These are phyloP conservation scores for Diutina neorugosa DNA, from an alignment of 1,139 yeast species.

Conservation along the genomic window DNA sequence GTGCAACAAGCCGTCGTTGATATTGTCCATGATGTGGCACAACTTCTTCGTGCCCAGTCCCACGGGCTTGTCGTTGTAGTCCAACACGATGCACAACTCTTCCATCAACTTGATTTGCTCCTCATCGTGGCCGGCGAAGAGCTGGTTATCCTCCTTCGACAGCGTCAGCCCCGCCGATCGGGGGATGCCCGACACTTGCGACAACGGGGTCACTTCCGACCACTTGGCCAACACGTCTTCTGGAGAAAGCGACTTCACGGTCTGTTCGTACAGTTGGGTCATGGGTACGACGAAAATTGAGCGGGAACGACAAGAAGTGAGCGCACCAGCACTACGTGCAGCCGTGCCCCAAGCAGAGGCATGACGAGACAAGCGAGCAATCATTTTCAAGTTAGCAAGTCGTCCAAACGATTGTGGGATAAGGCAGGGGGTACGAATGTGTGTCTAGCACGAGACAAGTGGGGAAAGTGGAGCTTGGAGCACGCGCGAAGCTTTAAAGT, in stretches of 20 bases:
- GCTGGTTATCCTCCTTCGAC: constrained; percentile 17
- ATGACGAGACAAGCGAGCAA: background rate
- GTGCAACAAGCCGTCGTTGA: constrained; percentile 75
- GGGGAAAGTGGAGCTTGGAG: background rate
- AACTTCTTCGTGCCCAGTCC: constrained; percentile 93
- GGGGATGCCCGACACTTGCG: constrained; percentile 34
- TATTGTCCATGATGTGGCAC: constrained; percentile 85
- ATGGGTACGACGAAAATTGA: constrained; percentile 4
- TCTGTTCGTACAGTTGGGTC: constrained; percentile 27
- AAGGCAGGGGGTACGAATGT: background rate
- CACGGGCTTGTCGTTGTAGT: constrained; percentile 72
- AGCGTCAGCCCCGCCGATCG: constrained; percentile 19
- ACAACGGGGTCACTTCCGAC: constrained; percentile 50
- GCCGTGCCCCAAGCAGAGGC: background rate
- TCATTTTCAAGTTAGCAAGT: background rate
- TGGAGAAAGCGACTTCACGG: constrained; percentile 39
- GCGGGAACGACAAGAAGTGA: background rate
- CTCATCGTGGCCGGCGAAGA: constrained; percentile 74
- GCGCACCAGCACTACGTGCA: background rate
- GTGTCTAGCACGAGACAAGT: background rate
- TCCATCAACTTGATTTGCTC: constrained; percentile 95
- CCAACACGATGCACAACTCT: constrained; percentile 89
- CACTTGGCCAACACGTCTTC: constrained; percentile 43
- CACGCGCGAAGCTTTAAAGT: background rate
- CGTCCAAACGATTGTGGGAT: background rate